Evolutionary conservation across 192 early-diverging fungal genomes (phyloP).

Genomic region (Phycomyces blakesleeanus): DNA sequence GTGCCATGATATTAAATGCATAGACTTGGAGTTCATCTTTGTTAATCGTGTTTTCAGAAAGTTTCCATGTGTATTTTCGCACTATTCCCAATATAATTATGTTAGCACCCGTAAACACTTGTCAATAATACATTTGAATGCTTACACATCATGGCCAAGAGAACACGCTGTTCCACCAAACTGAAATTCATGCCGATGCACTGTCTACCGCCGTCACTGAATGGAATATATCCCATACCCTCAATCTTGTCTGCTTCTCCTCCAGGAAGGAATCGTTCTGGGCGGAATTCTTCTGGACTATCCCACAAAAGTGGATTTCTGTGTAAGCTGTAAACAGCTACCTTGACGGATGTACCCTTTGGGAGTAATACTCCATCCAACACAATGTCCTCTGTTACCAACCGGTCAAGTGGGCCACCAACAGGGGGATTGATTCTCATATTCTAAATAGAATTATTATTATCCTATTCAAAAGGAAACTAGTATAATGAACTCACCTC

Average conservation of each 20-base stretch:
- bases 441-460: background rate
- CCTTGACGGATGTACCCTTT: constrained; percentile 10
- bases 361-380: constrained; percentile 2
- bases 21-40: background rate
- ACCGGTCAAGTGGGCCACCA: constrained; percentile 1
- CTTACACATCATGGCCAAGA: constrained; percentile 41
- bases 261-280: constrained; percentile 13
- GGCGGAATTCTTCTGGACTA: constrained; percentile 18
- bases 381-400: constrained; percentile 2
- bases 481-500: background rate
- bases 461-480: too few relatives aligned
- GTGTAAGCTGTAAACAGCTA: constrained; percentile 23
- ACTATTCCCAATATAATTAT: background rate
- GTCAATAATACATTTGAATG: background rate
- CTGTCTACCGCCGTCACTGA: constrained; percentile 49
- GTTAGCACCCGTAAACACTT: too few relatives aligned
- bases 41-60: constrained; percentile 1
- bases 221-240: constrained; percentile 48
- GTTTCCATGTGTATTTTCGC: constrained; percentile 5
- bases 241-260: constrained; percentile 29
- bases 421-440: constrained; percentile 1
- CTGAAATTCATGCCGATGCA: constrained; percentile 61
- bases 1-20: too few relatives aligned
- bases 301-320: constrained; percentile 29
- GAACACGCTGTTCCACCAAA: constrained; percentile 52